Evolutionary conservation across 768 basidiomycete genomes (phyloP).

Genomic region (Termitomyces bulborhizus): DNA sequence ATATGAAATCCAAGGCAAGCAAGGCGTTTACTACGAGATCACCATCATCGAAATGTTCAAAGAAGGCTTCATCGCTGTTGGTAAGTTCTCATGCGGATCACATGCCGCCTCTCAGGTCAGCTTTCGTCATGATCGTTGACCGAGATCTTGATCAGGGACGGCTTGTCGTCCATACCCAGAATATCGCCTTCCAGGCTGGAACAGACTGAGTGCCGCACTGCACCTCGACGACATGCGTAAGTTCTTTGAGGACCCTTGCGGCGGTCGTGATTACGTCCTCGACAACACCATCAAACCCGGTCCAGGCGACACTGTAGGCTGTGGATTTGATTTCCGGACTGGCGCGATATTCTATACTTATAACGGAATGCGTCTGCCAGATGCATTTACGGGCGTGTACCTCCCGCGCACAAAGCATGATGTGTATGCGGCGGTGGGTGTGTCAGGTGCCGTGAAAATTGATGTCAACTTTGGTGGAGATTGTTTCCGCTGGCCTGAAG

Average conservation of each 20-base stretch:
- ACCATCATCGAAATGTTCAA: constrained; percentile 45
- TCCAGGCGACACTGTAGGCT: constrained; percentile 51
- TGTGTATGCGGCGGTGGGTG: constrained; percentile 60
- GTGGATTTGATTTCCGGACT: constrained; percentile 53
- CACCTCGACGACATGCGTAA: constrained; percentile 70
- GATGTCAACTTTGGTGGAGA: constrained; percentile 64
- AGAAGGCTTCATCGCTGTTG: constrained; percentile 49
- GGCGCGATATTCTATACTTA: constrained; percentile 59
- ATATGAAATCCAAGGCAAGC: constrained; percentile 47
- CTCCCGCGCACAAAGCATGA: constrained; percentile 44
- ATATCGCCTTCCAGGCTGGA: constrained; percentile 69
- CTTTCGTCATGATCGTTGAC: neutral
- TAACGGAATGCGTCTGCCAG: constrained; percentile 49
- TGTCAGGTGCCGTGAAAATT: constrained; percentile 46
- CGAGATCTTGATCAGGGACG: constrained; percentile 35
- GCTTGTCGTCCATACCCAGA: constrained; percentile 59
- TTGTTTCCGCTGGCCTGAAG: constrained; percentile 55
- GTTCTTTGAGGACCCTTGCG: constrained; percentile 64
- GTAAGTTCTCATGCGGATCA: constrained; percentile 21
- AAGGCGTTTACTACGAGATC: constrained; percentile 62
- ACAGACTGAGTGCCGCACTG: constrained; percentile 55
- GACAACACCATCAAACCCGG: constrained; percentile 23
- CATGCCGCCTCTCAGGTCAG: neutral
- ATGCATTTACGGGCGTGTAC: constrained; percentile 57
- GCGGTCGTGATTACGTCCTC: constrained; percentile 50